Evolutionary conservation across 768 basidiomycete species (phyloP).

Genomic region (Arthromyces matolae): DNA sequence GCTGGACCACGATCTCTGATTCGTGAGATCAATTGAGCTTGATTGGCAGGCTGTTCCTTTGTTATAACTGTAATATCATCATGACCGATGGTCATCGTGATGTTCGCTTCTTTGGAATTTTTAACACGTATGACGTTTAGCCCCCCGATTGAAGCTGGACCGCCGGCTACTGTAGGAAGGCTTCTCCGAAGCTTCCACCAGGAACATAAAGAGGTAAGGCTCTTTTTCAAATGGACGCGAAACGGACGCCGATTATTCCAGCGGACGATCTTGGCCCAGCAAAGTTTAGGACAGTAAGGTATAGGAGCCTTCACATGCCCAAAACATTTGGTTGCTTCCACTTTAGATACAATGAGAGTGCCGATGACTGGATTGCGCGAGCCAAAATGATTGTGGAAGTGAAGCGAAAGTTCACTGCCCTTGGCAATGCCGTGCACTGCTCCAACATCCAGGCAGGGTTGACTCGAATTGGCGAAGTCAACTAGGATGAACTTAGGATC

Average conservation of each 20-base stretch:
- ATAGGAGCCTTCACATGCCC: slow-evolving; percentile 38
- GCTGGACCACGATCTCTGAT: slow-evolving; percentile 29
- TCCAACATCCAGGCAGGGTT: slow-evolving; percentile 52
- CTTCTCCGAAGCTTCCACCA: slow-evolving; percentile 41
- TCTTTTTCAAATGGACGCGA: slow-evolving; percentile 48
- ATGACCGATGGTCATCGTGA: slow-evolving; percentile 43
- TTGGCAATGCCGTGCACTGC: slow-evolving; percentile 60
- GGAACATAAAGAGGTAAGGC: slow-evolving; percentile 40
- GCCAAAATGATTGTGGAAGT: slow-evolving; percentile 57
- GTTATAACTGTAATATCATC: slow-evolving; percentile 41
- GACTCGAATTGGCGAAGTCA: slow-evolving; percentile 32
- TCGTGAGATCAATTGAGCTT: too few relatives aligned
- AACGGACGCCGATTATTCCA: slow-evolving; percentile 58
- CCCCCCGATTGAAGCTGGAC: slow-evolving; percentile 33
- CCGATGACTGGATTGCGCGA: slow-evolving; percentile 55
- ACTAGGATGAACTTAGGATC: slow-evolving; percentile 48
- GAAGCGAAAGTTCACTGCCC: slow-evolving; percentile 59
- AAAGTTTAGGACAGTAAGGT: slow-evolving; percentile 29
- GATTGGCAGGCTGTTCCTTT: too few relatives aligned
- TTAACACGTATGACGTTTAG: slow-evolving; percentile 46
- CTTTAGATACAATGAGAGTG: slow-evolving; percentile 46
- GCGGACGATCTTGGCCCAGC: slow-evolving; percentile 48
- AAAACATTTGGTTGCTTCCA: slow-evolving; percentile 57
- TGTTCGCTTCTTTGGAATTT: slow-evolving; percentile 41
- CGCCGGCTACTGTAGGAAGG: slow-evolving; percentile 30